Conservation (phyloP, 2,329 filamentous ascomycete genomes). For the Penicillium capsulatum region DNA sequence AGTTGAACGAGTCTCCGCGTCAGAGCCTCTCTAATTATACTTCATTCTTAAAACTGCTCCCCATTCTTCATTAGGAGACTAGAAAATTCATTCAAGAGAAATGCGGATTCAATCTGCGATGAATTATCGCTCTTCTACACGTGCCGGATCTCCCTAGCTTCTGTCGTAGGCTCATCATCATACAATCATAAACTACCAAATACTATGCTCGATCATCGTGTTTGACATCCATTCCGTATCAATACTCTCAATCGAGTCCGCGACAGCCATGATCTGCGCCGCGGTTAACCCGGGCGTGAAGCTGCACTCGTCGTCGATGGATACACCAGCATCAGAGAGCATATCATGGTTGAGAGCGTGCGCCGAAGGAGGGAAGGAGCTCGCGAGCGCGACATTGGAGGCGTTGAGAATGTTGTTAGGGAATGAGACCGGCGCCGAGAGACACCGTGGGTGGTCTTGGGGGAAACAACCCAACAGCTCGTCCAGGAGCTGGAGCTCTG, state of each 20-base stretch:
- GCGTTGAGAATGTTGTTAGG: conserved; percentile 9
- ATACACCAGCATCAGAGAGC: conserved; percentile 10
- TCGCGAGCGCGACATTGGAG: conserved; percentile 8
- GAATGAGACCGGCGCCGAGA: conserved; percentile 14
- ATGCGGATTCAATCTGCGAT: too few relatives aligned
- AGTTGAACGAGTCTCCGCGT: too few relatives aligned
- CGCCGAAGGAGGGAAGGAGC: conserved; percentile 9
- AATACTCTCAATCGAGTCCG: conserved; percentile 45
- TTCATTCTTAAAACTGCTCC: too few relatives aligned
- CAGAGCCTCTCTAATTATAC: too few relatives aligned
- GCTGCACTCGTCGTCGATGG: conserved; percentile 10
- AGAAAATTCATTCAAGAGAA: too few relatives aligned
- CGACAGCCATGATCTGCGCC: conserved; percentile 48
- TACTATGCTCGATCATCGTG: conserved; percentile 44
- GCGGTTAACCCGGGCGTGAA: conserved; percentile 35
- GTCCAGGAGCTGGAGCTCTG: conserved; percentile 43
- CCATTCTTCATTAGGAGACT: too few relatives aligned
- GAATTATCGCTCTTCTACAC: too few relatives aligned
- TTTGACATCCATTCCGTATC: conserved; percentile 49
- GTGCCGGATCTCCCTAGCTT: too few relatives aligned
- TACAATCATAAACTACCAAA: conserved; percentile 30
- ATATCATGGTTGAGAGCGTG: conserved; percentile 13
- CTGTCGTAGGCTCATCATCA: not conserved
- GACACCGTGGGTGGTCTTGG: conserved; percentile 11
- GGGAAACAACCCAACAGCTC: conserved; percentile 33